Evolutionary conservation across 305 asterid genomes (phyloP), one percentile per base, ranked within the genome.

Genomic region (Coffea humblotiana): DNA sequence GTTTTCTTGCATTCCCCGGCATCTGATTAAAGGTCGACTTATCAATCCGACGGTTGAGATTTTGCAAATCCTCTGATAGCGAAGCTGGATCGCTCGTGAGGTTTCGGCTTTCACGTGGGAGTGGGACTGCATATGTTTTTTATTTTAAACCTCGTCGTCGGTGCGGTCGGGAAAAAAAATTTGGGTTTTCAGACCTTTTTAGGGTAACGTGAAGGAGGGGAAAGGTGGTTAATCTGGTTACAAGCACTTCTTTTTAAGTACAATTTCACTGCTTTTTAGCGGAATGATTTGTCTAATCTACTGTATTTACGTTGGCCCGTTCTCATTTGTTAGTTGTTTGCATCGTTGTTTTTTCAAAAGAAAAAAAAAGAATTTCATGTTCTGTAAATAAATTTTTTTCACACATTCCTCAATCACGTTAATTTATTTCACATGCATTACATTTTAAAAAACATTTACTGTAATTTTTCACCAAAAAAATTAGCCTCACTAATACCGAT

Each of bases 61-160:
- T 23, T 49, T 35, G 48, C 32, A 2, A 2, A 15, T 27, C 63
- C 75, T 70, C 82, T 78, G 72, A 58, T 27, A 18, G 51, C 72
- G 48, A 60, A 69, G 78, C 80, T 78, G 85, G 78, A 66, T 66
- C 67, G 35, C 76, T 77, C 72, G 81, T 67, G 80, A 56, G 2
- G 45, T 73, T 37, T 40, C 71, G 15, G 21, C 18, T 11, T 43
- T 69, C 83, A 82, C 85, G 78, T 82, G 83, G 80, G 68, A 25
- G 1, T 54, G 47, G 32, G 13, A 25, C 5, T 37, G 43, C 48
- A 0, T n/a, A 6, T 10, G n/a, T 19, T 29, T 29, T 29, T 29
- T 29, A 29, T 29, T 29, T 29, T 29, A 29, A 1, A 32, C 23
- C 13, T 52, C 10, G 13, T 61, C 35, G 67, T 64, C 69, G 37